Conservation (phyloP, 768 basidiomycete species). For the Serendipita vermifera region DNA sequence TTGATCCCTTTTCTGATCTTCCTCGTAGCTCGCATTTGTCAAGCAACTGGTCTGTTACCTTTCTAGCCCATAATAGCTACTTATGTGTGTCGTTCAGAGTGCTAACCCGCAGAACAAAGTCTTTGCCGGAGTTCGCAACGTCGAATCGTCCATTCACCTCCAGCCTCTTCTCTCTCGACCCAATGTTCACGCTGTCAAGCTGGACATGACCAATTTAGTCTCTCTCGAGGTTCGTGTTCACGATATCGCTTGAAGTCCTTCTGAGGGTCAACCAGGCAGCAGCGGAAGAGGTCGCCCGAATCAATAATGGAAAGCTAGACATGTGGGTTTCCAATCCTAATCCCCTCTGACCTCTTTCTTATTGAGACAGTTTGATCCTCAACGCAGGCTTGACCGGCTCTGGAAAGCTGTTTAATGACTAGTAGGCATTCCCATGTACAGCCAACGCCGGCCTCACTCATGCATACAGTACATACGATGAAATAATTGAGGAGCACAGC, state of each 20-base stretch:
- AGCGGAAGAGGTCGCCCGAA: constrained; percentile 7
- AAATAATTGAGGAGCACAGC: too few relatives aligned
- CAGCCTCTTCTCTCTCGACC: constrained; percentile 10
- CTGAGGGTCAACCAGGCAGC: constrained; percentile 11
- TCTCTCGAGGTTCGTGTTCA: constrained; percentile 21
- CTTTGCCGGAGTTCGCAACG: constrained; percentile 23
- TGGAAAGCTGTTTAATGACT: constrained; percentile 4
- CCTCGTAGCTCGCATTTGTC: constrained; percentile 19
- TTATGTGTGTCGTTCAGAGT: too few relatives aligned
- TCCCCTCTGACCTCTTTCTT: too few relatives aligned
- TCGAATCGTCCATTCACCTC: constrained; percentile 16
- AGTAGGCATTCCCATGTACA: not conserved
- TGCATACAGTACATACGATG: not conserved
- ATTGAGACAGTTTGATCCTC: too few relatives aligned
- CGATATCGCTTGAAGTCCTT: too few relatives aligned
- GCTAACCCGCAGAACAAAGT: constrained; percentile 16
- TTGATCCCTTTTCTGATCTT: not conserved
- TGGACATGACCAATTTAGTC: constrained; percentile 25
- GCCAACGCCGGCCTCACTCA: not conserved
- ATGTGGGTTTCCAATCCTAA: too few relatives aligned
- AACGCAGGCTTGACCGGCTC: constrained; percentile 5
- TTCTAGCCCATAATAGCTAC: too few relatives aligned
- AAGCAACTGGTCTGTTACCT: too few relatives aligned
- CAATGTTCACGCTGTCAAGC: constrained; percentile 27
- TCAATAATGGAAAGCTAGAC: constrained; percentile 13